Conservation (phyloP, 139 green algal species). For the Nannochloris sp. region DNA sequence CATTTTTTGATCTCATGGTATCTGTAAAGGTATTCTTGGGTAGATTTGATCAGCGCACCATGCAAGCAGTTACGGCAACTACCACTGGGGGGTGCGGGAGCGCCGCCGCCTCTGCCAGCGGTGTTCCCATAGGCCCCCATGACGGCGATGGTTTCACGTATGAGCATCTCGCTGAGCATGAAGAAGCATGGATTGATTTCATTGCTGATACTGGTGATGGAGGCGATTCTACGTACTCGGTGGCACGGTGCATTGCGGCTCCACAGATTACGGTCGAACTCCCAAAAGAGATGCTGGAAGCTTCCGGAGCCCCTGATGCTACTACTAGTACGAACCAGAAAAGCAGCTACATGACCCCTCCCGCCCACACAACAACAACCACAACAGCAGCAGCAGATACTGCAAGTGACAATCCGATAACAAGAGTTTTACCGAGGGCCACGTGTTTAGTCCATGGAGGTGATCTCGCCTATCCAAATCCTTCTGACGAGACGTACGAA, state of each 20-base stretch:
- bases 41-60: conserved; percentile 81
- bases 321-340: neutral
- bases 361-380: too few species aligned
- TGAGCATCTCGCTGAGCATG: conserved; percentile 54
- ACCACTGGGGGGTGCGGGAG: neutral
- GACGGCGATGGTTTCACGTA: conserved; percentile 84
- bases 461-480: conserved; percentile 84
- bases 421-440: conserved; percentile 51
- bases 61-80: conserved; percentile 47
- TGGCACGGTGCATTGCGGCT: conserved; percentile 66
- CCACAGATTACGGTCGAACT: conserved; percentile 31
- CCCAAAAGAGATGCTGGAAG: conserved; percentile 3
- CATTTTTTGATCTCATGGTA: conserved; percentile 72
- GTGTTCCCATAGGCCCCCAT: conserved; percentile 11
- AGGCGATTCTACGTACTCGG: conserved; percentile 76
- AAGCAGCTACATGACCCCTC: too few species aligned
- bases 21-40: conserved; percentile 83
- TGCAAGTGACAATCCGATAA: too few species aligned
- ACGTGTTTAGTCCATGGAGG: conserved; percentile 70
- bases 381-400: too few species aligned
- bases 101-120: neutral
- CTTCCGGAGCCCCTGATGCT: neutral
- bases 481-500: conserved; percentile 72
- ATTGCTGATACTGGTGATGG: conserved; percentile 80
- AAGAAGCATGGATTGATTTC: conserved; percentile 85